Evolutionary conservation across 352 stramenopile genomes (phyloP).

Genomic region (Globisporangium carolinianum): DNA sequence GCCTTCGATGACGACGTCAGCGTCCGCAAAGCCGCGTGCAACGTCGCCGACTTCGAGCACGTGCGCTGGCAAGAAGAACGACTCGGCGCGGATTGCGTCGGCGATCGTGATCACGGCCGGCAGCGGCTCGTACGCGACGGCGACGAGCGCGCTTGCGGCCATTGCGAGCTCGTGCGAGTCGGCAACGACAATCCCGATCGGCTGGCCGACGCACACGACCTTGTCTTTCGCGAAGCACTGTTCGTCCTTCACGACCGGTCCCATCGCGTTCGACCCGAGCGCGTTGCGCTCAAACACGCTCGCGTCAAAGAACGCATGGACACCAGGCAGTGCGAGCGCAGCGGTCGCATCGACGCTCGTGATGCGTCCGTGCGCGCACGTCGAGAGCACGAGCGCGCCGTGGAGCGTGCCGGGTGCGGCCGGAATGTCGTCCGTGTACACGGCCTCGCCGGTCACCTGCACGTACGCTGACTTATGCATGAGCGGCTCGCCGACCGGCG

Average conservation of each 20-base stretch:
- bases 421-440: conserved; percentile 94
- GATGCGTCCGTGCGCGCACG: conserved; percentile 70
- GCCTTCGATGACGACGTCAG: conserved; percentile 78
- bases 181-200: conserved; percentile 79
- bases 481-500: conserved; percentile 84
- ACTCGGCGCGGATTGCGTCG: conserved; percentile 90
- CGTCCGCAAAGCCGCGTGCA: conserved; percentile 52
- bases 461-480: conserved; percentile 91
- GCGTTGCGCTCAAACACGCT: conserved; percentile 53
- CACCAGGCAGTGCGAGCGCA: conserved; percentile 82
- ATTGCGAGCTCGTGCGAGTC: conserved; percentile 75
- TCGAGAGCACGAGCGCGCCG: conserved; percentile 89
- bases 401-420: conserved; percentile 85
- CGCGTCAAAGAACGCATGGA: conserved; percentile 84
- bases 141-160: conserved; percentile 73
- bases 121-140: conserved; percentile 86
- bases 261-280: conserved; percentile 75
- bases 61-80: conserved; percentile 85
- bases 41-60: conserved; percentile 83
- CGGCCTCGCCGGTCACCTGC: conserved; percentile 92
- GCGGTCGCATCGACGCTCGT: conserved; percentile 79
- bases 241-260: conserved; percentile 80
- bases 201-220: conserved; percentile 73
- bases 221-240: conserved; percentile 76
- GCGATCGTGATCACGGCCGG: conserved; percentile 92